These are phyloP conservation scores for Thozetella sp. DNA, from an alignment of 495 filamentous ascomycete genomes.

Conservation along the genomic window DNA sequence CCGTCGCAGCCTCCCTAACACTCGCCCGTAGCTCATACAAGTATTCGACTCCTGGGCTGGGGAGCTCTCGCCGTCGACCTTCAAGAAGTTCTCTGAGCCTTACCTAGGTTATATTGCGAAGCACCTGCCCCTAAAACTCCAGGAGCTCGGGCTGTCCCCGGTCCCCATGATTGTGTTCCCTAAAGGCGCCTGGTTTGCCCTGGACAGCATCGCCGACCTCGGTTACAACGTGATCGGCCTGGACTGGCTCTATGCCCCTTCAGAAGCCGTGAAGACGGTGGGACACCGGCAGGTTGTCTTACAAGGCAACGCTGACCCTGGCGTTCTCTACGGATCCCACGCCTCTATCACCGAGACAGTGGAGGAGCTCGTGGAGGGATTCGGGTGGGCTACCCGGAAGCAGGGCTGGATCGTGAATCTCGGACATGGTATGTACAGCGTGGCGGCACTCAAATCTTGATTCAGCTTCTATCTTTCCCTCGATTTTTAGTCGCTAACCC, in stretches of 20 bases:
- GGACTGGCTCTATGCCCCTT: conserved; percentile 93
- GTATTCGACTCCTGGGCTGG: conserved; percentile 99
- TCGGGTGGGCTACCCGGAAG: conserved; percentile 55
- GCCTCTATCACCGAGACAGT: conserved; percentile 79
- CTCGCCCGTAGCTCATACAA: conserved; percentile 71
- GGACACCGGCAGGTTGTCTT: conserved; percentile 71
- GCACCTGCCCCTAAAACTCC: conserved; percentile 70
- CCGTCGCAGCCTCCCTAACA: neutral
- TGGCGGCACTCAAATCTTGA: neutral
- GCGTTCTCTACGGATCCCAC: conserved; percentile 83
- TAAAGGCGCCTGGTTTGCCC: conserved; percentile 98
- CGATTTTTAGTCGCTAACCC: conserved; percentile 10
- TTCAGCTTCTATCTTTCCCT: conserved; percentile 5
- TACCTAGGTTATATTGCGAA: conserved; percentile 83
- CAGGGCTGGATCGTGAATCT: conserved; percentile 79
- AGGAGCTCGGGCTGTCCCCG: conserved; percentile 69
- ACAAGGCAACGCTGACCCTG: conserved; percentile 95
- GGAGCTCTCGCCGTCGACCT: conserved; percentile 81
- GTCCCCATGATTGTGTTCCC: conserved; percentile 99
- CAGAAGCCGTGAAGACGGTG: conserved; percentile 77
- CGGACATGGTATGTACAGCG: conserved; percentile 75
- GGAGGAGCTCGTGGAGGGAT: conserved; percentile 82
- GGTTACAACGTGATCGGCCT: conserved; percentile 93
- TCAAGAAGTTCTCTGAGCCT: conserved; percentile 81
- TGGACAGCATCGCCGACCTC: conserved; percentile 82